Conservation (phyloP, 1,139 yeast genomes). For the Insectozyma bohioensis region DNA sequence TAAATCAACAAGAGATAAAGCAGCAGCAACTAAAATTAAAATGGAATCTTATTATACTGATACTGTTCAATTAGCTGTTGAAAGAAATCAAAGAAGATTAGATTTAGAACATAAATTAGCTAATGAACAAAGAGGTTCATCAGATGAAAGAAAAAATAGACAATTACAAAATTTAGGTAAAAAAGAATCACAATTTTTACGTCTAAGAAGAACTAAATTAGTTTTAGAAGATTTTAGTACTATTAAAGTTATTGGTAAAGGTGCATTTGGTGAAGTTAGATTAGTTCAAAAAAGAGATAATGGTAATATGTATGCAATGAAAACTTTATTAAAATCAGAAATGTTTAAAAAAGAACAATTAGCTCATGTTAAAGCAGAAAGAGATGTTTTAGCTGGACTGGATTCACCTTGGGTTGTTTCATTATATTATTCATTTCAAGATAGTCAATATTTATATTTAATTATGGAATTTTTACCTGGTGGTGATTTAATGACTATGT, state of each 20-base stretch:
- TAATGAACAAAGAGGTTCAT: slow-evolving; percentile 58
- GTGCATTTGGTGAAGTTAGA: slow-evolving; percentile 85
- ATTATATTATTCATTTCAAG: slow-evolving; percentile 77
- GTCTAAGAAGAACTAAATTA: slow-evolving; percentile 73
- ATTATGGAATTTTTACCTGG: slow-evolving; percentile 88
- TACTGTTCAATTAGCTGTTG: slow-evolving; percentile 78
- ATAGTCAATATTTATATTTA: slow-evolving; percentile 68
- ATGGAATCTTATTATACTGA: slow-evolving; percentile 75
- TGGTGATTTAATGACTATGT: slow-evolving; percentile 86
- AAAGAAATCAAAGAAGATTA: slow-evolving; percentile 74
- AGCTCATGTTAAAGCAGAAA: slow-evolving; percentile 83
- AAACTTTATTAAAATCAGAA: slow-evolving; percentile 72
- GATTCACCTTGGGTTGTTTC: slow-evolving; percentile 90
- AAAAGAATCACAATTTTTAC: slow-evolving; percentile 74
- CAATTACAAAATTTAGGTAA: slow-evolving; percentile 70
- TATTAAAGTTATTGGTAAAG: slow-evolving; percentile 82
- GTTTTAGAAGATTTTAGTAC: slow-evolving; percentile 74
- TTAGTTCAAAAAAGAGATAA: slow-evolving; percentile 80
- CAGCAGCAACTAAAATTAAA: slow-evolving; percentile 69
- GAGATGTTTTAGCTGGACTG: slow-evolving; percentile 82
- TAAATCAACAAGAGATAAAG: slow-evolving; percentile 67
- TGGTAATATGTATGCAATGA: slow-evolving; percentile 85
- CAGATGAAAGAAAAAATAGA: slow-evolving; percentile 73
- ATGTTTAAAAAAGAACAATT: slow-evolving; percentile 83
- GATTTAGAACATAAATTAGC: slow-evolving; percentile 67